These are phyloP conservation scores for Phytophthora vignae DNA, from an alignment of 352 stramenopile genomes.

Conservation along the genomic window DNA sequence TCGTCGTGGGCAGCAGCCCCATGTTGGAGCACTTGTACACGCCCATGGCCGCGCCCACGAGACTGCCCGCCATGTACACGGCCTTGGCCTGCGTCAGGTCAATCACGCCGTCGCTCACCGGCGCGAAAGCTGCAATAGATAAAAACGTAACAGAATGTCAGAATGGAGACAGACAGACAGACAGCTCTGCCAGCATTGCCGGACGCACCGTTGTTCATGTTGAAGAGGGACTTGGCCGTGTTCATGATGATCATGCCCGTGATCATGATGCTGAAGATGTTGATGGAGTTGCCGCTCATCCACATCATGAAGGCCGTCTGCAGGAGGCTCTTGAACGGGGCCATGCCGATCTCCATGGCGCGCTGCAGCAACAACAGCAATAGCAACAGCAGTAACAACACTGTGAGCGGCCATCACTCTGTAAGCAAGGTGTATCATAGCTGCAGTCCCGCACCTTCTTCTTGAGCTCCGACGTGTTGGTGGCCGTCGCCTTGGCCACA, in stretches of 20 bases:
- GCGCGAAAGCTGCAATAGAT: constrained; percentile 66
- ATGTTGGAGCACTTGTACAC: constrained; percentile 95
- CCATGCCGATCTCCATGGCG: constrained; percentile 91
- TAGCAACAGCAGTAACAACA: neutral
- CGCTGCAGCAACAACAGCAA: constrained; percentile 48
- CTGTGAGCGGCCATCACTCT: constrained; percentile 14
- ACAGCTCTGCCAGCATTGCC: neutral
- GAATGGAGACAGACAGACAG: neutral
- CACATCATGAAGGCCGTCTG: constrained; percentile 97
- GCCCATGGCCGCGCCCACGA: constrained; percentile 86
- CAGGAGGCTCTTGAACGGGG: constrained; percentile 92
- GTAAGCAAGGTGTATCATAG: neutral
- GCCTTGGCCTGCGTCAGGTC: constrained; percentile 91
- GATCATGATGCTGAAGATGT: constrained; percentile 97
- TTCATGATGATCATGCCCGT: constrained; percentile 94
- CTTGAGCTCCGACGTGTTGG: constrained; percentile 86
- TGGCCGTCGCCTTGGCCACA: constrained; percentile 60
- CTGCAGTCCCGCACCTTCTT: constrained; percentile 69
- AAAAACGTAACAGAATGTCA: neutral
- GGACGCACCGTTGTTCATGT: constrained; percentile 66
- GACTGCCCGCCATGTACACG: constrained; percentile 89
- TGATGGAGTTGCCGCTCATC: constrained; percentile 95
- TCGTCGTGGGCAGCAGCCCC: constrained; percentile 92
- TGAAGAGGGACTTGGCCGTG: constrained; percentile 91
- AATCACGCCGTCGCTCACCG: constrained; percentile 76